Conservation (phyloP, 1,139 yeast species). For the Debaryomyces nepalensis region DNA sequence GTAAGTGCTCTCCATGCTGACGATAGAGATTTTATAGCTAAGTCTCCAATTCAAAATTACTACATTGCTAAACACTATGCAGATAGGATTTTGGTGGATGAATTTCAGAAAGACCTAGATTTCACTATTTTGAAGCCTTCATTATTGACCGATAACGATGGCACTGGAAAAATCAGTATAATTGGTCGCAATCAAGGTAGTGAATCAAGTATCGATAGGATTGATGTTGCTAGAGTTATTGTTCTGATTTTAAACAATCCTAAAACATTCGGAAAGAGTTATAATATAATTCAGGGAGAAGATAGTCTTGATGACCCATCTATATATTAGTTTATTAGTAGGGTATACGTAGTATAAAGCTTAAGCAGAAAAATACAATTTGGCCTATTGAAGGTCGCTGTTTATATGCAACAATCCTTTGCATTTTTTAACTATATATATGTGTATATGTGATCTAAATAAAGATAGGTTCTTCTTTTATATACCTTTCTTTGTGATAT, state of each 20-base stretch:
- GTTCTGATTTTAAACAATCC: constrained; percentile 25
- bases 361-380: no score
- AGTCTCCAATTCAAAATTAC: constrained; percentile 43
- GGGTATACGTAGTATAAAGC: no score
- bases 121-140: constrained; percentile 61
- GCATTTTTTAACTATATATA: no score
- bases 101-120: constrained; percentile 41
- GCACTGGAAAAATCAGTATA: constrained; percentile 41
- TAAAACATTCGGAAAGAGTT: constrained; percentile 32
- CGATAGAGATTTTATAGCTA: constrained; percentile 41
- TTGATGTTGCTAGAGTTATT: constrained; percentile 37
- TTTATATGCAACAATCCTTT: no score
- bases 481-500: no score
- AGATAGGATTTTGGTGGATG: constrained; percentile 48
- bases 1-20: constrained; percentile 63
- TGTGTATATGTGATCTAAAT: no score
- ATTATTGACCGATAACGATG: constrained; percentile 38
- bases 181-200: constrained; percentile 17
- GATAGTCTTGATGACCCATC: constrained; percentile 11
- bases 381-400: no score
- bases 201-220: constrained; percentile 28
- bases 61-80: constrained; percentile 62
- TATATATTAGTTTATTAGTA: neutral
- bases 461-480: no score
- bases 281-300: constrained; percentile 31